Conservation (phyloP, 805 yeast species). For the Candida mattraensis region DNA sequence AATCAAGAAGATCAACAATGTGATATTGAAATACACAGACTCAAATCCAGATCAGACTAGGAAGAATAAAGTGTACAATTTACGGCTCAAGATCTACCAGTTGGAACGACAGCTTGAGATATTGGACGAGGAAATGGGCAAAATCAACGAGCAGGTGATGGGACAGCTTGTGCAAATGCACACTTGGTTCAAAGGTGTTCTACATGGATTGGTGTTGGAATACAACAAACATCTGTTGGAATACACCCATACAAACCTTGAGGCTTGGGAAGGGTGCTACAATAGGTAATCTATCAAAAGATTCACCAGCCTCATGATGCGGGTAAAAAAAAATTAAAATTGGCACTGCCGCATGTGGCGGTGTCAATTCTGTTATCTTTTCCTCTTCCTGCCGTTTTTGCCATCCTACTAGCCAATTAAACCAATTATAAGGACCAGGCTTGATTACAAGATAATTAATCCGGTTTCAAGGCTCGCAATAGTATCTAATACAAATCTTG, state of each 20-base stretch:
- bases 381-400: conserved; percentile 15
- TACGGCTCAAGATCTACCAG: conserved; percentile 32
- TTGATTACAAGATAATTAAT: background rate
- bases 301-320: too few species aligned
- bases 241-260: conserved; percentile 21
- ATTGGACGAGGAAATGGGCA: conserved; percentile 25
- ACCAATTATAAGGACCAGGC: conserved; percentile 9
- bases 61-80: conserved; percentile 29
- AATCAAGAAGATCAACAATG: conserved; percentile 34
- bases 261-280: conserved; percentile 30
- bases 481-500: conserved; percentile 1
- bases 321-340: background rate
- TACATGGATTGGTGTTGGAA: conserved; percentile 18
- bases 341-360: conserved; percentile 10
- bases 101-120: conserved; percentile 32
- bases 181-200: conserved; percentile 31
- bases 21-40: conserved; percentile 35
- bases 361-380: conserved; percentile 10
- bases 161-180: conserved; percentile 31
- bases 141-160: conserved; percentile 26
- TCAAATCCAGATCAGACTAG: conserved; percentile 36
- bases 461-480: background rate
- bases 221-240: conserved; percentile 29
- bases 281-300: conserved; percentile 11
- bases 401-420: conserved; percentile 18